Base-by-base conservation (phyloP, 768 basidiomycete species). In the Pleurotus tuoliensis region DNA sequence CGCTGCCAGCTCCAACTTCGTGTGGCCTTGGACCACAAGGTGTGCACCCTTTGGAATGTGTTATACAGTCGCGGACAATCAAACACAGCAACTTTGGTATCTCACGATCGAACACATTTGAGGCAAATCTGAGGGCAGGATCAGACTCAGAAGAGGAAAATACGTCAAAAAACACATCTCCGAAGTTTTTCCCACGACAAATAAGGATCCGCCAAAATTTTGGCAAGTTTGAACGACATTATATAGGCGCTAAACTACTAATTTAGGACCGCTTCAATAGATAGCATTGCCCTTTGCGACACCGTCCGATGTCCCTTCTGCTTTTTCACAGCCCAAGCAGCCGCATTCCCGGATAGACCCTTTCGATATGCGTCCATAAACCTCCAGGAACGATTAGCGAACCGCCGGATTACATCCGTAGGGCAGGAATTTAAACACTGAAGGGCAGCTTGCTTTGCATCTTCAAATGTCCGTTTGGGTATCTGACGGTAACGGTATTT, bases 51-150 rank as follows among this genome's bases (percentile, higher is more conserved):
- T 4, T 24, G 4, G 22, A 24, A 24, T 24, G 22, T 24, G 22
- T 24, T 24, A 24, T 65, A 65, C 65, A 67, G 66, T 67, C 56
- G 60, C 41, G 63, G 63, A 68, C 67, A 68, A 60, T 8, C 64
- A 67, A 66, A 66, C 13, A 18, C 62, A 22, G 47, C 65, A 58
- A 67, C 16, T 62, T 39, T 20, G 20, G 12, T 66, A 55, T 44
- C 40, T 52, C 15, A 4, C 9, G 55, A 60, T 45, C 44, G 2
- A 47, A 45, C 60, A 27, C 48, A 62, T 65, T 66, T 61, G n/a
- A 41, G 20, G 43, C 6, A 25, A 64, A 63, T 57, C 62, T 61
- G 57, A 65, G 22, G 27, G 37, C 66, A 55, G 64, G 65, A 59
- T 57, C 57, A 54, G 58, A 64, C 16, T 58, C 68, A 57, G 58